Evolutionary conservation across 169 alveolate genomes (phyloP).

Genomic region (Plasmodium cynomolgi): DNA sequence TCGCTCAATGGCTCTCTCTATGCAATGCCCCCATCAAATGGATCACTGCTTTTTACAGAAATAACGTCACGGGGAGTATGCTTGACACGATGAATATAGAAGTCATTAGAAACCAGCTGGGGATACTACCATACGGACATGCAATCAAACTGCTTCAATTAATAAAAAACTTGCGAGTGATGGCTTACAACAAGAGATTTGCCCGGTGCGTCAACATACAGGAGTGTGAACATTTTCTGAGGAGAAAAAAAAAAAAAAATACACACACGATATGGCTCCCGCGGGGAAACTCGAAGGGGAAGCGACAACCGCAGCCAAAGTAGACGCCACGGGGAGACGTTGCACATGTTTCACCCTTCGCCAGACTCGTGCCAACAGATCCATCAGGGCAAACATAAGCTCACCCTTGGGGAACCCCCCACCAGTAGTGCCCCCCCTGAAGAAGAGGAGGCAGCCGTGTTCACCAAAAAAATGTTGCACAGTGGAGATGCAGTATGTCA

Average conservation of each 20-base stretch:
- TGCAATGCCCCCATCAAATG: conserved; percentile 57
- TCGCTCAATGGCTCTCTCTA: conserved; percentile 46
- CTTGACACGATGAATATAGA: conserved; percentile 18
- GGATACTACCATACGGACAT: conserved; percentile 61
- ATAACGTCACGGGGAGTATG: conserved; percentile 21
- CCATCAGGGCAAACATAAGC: not conserved
- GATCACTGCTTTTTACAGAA: conserved; percentile 32
- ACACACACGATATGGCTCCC: not conserved
- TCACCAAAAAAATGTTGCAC: not conserved
- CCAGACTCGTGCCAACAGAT: not conserved
- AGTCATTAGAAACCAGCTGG: conserved; percentile 16
- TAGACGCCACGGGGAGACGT: not conserved
- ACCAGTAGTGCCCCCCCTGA: not conserved
- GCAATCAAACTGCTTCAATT: conserved; percentile 51
- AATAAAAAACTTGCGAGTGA: conserved; percentile 27
- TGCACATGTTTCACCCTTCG: not conserved
- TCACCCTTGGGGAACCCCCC: not conserved
- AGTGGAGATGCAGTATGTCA: not conserved
- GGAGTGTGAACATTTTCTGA: conserved; percentile 27
- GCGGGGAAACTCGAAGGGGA: not conserved
- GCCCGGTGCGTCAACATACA: conserved; percentile 6
- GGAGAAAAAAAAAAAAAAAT: conserved; percentile 9
- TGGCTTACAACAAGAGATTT: conserved; percentile 46
- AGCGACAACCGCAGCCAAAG: not conserved
- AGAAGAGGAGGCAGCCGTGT: not conserved